Evolutionary conservation across 768 basidiomycete species (phyloP), one percentile per base, ranked within the genome.

Genomic region (Cystobasidium tubakii): DNA sequence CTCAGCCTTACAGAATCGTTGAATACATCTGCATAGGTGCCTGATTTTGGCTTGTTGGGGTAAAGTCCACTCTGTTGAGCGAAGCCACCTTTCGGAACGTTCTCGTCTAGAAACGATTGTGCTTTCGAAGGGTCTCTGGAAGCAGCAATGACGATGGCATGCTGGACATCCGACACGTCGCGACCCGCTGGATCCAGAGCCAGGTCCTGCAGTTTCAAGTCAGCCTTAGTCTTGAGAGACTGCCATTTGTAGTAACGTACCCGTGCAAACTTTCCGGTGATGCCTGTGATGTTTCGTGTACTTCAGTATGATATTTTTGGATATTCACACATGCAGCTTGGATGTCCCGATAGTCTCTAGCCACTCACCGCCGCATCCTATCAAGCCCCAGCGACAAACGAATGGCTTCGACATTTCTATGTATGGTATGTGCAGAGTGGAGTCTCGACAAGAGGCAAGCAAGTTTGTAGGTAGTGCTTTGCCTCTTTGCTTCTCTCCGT

Each of bases 101-200:
- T 31, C 4, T 76, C 57, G 17, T 77, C 62, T 53, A 81, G 76
- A 75, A 81, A 81, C 13, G 73, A 43, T 53, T 75, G 60, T 12
- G 81, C 81, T 39, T 79, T 80, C n/a, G 70, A 64, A 2, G 69
- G n/a, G 1, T 71, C 62, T 21, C 81, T 42, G 0, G 79, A 79
- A 0, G 79, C 81, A 44, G 81, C 79, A 1, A 80, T 79, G 13
- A 77, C 79, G 29, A 82, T 74, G 17, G 76, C 71, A 65, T 82
- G 81, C 1, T 67, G 55, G 31, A 82, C 78, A 66, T 81, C 81
- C 0, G 55, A 50, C 1, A 77, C 76, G 9, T 73, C 66, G 2
- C 81, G 75, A 0, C 70, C 73, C 0, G 75, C 9, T 0, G 78
- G 76, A 33, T 76, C 75, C 42, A 79, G 55, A 34, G 77, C 69